Evolutionary conservation across 2,329 filamentous ascomycete species (phyloP).

Genomic region (Fusarium algeriense): DNA sequence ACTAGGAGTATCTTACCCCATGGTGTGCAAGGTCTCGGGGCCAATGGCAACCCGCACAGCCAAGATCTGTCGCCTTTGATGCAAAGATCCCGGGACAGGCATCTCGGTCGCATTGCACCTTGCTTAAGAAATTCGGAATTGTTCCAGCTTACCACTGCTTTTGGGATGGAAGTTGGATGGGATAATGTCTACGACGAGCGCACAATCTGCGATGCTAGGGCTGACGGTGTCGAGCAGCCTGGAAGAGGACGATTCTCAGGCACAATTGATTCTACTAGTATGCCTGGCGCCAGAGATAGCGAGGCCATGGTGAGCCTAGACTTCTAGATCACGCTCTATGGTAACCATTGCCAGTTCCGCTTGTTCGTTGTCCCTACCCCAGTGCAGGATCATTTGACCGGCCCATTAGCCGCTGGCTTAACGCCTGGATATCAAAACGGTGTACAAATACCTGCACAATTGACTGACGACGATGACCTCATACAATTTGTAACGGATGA

Average conservation of each 20-base stretch:
- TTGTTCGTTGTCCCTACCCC: neutral
- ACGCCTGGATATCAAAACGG: neutral
- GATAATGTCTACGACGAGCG: slow-evolving; percentile 49
- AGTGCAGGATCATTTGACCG: neutral
- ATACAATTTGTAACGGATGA: neutral
- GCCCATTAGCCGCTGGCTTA: neutral
- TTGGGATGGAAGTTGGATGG: slow-evolving; percentile 56
- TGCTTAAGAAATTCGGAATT: slow-evolving; percentile 49
- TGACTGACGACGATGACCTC: neutral
- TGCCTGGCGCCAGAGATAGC: slow-evolving; percentile 2
- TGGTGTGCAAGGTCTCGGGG: slow-evolving; percentile 38
- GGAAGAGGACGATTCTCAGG: slow-evolving; percentile 59
- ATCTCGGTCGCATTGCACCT: slow-evolving; percentile 53
- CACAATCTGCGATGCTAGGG: slow-evolving; percentile 49
- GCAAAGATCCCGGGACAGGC: slow-evolving; percentile 53
- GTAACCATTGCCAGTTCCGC: neutral
- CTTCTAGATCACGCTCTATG: slow-evolving; percentile 7
- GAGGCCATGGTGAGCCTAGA: neutral
- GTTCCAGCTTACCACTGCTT: slow-evolving; percentile 47
- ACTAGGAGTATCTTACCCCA: slow-evolving; percentile 52
- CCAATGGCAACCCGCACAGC: slow-evolving; percentile 40
- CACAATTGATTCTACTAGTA: slow-evolving; percentile 39
- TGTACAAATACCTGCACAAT: neutral
- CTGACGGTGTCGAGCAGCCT: slow-evolving; percentile 53
- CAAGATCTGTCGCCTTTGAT: slow-evolving; percentile 48